Evolutionary conservation across 805 yeast genomes (phyloP), one percentile per base, ranked within the genome.

Genomic region (Helenozyma baotianmanensis): DNA sequence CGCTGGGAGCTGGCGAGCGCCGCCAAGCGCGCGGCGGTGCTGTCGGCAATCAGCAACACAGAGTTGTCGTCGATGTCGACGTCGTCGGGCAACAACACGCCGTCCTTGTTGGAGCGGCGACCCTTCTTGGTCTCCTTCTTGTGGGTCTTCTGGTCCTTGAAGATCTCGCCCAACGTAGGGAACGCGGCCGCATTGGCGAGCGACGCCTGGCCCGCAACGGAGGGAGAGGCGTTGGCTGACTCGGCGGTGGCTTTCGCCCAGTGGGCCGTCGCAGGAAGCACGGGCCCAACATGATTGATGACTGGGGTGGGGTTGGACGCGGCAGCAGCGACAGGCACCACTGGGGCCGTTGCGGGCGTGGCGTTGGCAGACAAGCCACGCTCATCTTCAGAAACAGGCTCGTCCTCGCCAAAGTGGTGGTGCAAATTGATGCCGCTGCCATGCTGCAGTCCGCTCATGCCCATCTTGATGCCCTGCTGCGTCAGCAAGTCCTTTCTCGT

Each of bases 401-500:
- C 19, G 14, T 40, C 47, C 14, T 40, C 42, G 14, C 39, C 48
- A 16, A 39, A 27, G 27, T 30, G 38, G 10, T 41, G 36, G 19
- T 33, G 30, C 38, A 44, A 40, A 34, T 34, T 41, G n/a, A 41
- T 38, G 24, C 32, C 22, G 19, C 38, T 40, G 29, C 33, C 43
- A 12, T 35, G 28, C 10, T 34, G 42, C 46, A 55, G 45, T 9
- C 66, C 68, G 50, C 62, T 59, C 67, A 62, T 64, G 30, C 69
- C 64, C 73, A 76, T 75, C 50, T 74, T 77, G 43, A 76, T 68
- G 48, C 79, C 78, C 45, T 78, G 79, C 55, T 84, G 82, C 3
- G 92, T 83, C 4, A 88, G 78, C 50, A 85, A 68, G 52, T 85
- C 94, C 53, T 85, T 88, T 59, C 96, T 79, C 17, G 95, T 86